Evolutionary conservation across 2,329 filamentous ascomycete species (phyloP).

Genomic region (Curvularia sp.): DNA sequence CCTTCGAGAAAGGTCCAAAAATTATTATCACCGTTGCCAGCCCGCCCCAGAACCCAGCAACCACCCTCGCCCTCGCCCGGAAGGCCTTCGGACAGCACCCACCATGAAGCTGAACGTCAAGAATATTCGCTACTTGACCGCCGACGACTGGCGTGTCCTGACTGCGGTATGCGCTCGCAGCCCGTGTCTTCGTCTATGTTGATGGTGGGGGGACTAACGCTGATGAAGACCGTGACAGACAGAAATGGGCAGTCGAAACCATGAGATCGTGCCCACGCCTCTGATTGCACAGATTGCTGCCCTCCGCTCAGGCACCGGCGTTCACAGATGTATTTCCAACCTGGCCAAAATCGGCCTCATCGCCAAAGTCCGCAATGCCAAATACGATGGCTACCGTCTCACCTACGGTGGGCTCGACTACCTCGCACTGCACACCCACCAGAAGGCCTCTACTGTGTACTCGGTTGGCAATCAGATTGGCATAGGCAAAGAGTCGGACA

Average conservation of each 20-base stretch:
- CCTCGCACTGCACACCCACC: conserved; percentile 89
- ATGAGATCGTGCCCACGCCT: conserved; percentile 92
- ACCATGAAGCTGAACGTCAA: conserved; percentile 94
- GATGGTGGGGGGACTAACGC: conserved; percentile 47
- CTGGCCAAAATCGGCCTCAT: conserved; percentile 93
- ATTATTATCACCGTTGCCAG: conserved; percentile 19
- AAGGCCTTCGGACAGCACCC: conserved; percentile 17
- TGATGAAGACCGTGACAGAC: conserved; percentile 65
- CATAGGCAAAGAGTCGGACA: conserved; percentile 97
- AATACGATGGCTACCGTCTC: conserved; percentile 95
- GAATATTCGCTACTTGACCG: conserved; percentile 87
- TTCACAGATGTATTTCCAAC: conserved; percentile 85
- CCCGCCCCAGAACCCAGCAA: conserved; percentile 14
- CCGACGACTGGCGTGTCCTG: conserved; percentile 95
- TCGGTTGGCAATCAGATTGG: conserved; percentile 94
- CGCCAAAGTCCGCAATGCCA: conserved; percentile 90
- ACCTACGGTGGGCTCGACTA: conserved; percentile 98
- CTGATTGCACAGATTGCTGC: conserved; percentile 85
- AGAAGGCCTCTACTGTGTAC: conserved; percentile 80
- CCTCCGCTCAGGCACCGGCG: conserved; percentile 74
- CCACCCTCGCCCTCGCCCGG: conserved; percentile 6
- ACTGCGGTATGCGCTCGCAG: conserved; percentile 70
- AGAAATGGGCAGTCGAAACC: conserved; percentile 92
- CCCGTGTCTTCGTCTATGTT: conserved; percentile 24
- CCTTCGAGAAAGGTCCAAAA: conserved; percentile 35